A percentile compares a stretch with the other conserved stretches of the same genome.
Conservation (phyloP, 352 stramenopile genomes). For the Peronosclerospora sorghi region DNA sequence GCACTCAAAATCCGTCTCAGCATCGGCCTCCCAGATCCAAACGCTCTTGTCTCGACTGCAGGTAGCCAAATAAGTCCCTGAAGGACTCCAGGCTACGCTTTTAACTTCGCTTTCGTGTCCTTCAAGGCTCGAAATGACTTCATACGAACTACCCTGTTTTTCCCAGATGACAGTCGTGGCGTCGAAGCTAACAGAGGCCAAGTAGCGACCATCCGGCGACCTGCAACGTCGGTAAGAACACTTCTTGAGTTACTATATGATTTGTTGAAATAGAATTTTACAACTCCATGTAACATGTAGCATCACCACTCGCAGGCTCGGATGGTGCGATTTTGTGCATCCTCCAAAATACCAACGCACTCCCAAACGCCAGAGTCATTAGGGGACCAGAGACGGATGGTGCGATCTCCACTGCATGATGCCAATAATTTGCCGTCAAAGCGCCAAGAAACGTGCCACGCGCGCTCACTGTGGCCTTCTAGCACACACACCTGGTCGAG, state of each 20-base stretch:
- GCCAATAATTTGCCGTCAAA: slow-evolving; percentile 79
- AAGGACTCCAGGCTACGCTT: slow-evolving; percentile 90
- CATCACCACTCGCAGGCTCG: slow-evolving; percentile 89
- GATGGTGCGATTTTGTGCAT: slow-evolving; percentile 91
- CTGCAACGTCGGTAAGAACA: slow-evolving; percentile 13
- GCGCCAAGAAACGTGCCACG: slow-evolving; percentile 88
- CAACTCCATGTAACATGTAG: no score
- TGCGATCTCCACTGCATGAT: slow-evolving; percentile 86
- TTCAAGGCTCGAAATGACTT: slow-evolving; percentile 93
- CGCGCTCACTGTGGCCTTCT: slow-evolving; percentile 80
- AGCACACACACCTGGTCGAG: slow-evolving; percentile 50
- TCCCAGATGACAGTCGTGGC: slow-evolving; percentile 92
- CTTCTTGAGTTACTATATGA: no score
- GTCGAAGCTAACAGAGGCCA: slow-evolving; percentile 96
- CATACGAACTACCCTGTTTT: slow-evolving; percentile 78
- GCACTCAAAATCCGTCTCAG: slow-evolving; percentile 95
- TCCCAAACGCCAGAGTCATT: slow-evolving; percentile 52
- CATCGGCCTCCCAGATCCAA: slow-evolving; percentile 96
- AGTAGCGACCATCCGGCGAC: slow-evolving; percentile 62
- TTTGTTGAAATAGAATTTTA: no score
- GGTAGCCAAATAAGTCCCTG: slow-evolving; percentile 90
- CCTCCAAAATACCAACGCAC: slow-evolving; percentile 87
- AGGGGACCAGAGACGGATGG: slow-evolving; percentile 77
- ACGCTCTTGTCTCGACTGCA: slow-evolving; percentile 98
- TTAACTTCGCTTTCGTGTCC: slow-evolving; percentile 99